Evolutionary conservation across 768 basidiomycete genomes (phyloP).

Genomic region (Naganishia vaughanmartiniae): DNA sequence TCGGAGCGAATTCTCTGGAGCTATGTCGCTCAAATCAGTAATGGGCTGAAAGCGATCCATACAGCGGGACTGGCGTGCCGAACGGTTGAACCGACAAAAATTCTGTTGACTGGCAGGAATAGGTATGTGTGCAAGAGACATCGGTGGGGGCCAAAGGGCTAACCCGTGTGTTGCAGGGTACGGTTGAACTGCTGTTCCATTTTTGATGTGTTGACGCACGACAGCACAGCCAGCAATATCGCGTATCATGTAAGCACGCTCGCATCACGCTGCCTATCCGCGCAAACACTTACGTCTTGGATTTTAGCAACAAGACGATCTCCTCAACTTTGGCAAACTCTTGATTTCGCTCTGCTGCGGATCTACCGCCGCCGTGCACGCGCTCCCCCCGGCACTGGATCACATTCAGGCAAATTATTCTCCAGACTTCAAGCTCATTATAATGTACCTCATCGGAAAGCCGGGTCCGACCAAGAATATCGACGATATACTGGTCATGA

Average conservation of each 20-base stretch:
- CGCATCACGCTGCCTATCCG: neutral
- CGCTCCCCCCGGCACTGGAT: slow-evolving; percentile 71
- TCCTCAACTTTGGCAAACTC: slow-evolving; percentile 78
- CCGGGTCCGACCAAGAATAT: slow-evolving; percentile 68
- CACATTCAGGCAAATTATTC: slow-evolving; percentile 70
- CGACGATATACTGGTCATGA: slow-evolving; percentile 74
- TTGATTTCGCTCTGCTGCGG: slow-evolving; percentile 75
- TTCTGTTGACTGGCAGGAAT: slow-evolving; percentile 84
- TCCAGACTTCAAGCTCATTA: slow-evolving; percentile 74
- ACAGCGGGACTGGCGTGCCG: slow-evolving; percentile 74
- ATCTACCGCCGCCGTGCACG: slow-evolving; percentile 64
- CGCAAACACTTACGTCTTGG: neutral
- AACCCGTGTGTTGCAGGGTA: slow-evolving; percentile 57
- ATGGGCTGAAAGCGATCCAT: slow-evolving; percentile 81
- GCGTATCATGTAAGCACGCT: slow-evolving; percentile 57
- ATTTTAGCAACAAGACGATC: slow-evolving; percentile 69
- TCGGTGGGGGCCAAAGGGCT: slow-evolving; percentile 2
- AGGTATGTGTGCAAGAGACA: slow-evolving; percentile 56
- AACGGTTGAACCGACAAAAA: slow-evolving; percentile 79
- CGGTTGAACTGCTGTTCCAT: slow-evolving; percentile 84
- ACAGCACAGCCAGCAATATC: slow-evolving; percentile 62
- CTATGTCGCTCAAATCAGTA: slow-evolving; percentile 84
- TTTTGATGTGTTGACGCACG: slow-evolving; percentile 78
- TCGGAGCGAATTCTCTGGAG: slow-evolving; percentile 86
- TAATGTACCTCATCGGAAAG: slow-evolving; percentile 71